phyloP scores from a whole-genome alignment of 2,329 filamentous ascomycete genomes.

The Xylaria digitata region DNA sequence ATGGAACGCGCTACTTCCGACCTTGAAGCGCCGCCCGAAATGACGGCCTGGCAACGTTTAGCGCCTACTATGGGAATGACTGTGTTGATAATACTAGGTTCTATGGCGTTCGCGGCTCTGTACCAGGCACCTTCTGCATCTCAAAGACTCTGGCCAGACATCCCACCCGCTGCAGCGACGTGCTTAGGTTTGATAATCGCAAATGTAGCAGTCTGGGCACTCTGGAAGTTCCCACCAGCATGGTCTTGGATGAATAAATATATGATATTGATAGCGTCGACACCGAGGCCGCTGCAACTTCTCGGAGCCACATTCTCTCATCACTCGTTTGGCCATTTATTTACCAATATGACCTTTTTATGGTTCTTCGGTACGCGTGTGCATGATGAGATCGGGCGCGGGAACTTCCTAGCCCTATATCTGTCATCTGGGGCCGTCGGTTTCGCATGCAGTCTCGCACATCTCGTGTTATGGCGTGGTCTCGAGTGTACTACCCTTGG shows the following conservation, averaged over 20 bases:
- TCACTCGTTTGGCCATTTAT: slow-evolving; percentile 68
- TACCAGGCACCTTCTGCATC: slow-evolving; percentile 63
- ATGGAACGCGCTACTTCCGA: slow-evolving; percentile 60
- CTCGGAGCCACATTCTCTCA: slow-evolving; percentile 78
- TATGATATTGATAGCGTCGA: slow-evolving; percentile 72
- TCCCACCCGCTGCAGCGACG: slow-evolving; percentile 72
- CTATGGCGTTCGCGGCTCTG: slow-evolving; percentile 57
- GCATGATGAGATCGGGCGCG: slow-evolving; percentile 77
- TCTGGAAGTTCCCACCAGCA: slow-evolving; percentile 72
- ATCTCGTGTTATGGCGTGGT: slow-evolving; percentile 59
- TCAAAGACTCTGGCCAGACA: slow-evolving; percentile 67
- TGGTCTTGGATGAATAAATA: slow-evolving; percentile 76
- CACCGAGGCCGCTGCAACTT: slow-evolving; percentile 70
- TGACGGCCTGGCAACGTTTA: slow-evolving; percentile 65
- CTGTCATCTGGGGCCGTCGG: slow-evolving; percentile 67
- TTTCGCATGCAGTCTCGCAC: slow-evolving; percentile 67
- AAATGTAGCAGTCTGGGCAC: slow-evolving; percentile 67
- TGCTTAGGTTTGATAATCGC: slow-evolving; percentile 69
- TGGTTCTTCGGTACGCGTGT: slow-evolving; percentile 74
- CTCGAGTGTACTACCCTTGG: slow-evolving; percentile 68
- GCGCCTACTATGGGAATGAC: slow-evolving; percentile 65
- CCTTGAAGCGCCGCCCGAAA: slow-evolving; percentile 63
- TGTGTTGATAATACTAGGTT: slow-evolving; percentile 57
- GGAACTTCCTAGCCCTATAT: slow-evolving; percentile 76
- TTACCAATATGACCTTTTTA: slow-evolving; percentile 72